Conservation (phyloP, 2,329 filamentous ascomycete species). For the Aureobasidium subglaciale region DNA sequence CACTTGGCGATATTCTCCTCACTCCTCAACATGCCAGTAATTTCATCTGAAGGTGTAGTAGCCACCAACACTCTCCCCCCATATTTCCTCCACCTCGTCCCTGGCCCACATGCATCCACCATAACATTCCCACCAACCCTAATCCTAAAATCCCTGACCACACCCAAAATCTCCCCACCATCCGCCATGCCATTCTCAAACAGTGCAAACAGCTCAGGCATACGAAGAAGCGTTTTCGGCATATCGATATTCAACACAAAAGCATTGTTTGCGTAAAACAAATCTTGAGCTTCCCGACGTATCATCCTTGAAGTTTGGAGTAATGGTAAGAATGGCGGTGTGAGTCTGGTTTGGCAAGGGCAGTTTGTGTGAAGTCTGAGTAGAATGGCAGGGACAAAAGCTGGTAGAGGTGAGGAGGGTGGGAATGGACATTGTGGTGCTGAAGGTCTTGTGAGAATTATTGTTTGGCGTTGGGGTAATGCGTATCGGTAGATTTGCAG, state of each 20-base stretch:
- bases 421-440: neutral
- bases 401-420: neutral
- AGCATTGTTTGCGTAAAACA: neutral
- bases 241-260: constrained; percentile 1
- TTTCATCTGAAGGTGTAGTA: neutral
- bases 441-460: neutral
- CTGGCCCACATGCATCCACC: neutral
- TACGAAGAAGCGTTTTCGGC: neutral
- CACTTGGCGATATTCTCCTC: neutral
- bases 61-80: neutral
- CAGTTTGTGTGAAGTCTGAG: neutral
- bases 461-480: neutral
- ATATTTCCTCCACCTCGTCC: neutral
- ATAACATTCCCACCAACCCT: neutral
- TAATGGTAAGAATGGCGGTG: neutral
- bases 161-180: neutral
- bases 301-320: neutral
- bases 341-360: neutral
- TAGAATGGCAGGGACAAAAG: neutral
- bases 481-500: constrained; percentile 1
- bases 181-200: neutral
- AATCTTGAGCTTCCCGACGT: neutral
- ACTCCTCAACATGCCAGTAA: neutral
- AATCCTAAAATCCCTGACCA: neutral
- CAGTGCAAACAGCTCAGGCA: neutral